Percentiles rank a stretch among this genome's conserved stretches.
Evolutionary conservation across 2,329 filamentous ascomycete genomes (phyloP).

Genomic region (Clathrospora elynae): DNA sequence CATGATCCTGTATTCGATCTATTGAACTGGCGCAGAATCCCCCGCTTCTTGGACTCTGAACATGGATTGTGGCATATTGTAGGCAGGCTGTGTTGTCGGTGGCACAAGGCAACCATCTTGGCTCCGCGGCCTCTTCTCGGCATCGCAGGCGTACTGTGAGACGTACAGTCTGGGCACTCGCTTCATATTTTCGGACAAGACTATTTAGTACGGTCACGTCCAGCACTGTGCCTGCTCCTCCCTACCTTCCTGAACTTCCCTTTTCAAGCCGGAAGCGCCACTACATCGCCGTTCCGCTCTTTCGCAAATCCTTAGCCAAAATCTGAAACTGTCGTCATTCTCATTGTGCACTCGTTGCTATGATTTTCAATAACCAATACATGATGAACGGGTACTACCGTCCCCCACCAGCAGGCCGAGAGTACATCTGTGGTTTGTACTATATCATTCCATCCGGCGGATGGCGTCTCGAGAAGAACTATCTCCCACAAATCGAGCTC

Average conservation of each 20-base stretch:
- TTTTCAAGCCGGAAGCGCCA: too few relatives aligned
- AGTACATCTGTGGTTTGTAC: slow-evolving; percentile 41
- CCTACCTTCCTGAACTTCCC: not conserved
- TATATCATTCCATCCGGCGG: slow-evolving; percentile 22
- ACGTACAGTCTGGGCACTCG: not conserved
- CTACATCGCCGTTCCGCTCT: too few relatives aligned
- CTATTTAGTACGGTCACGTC: too few relatives aligned
- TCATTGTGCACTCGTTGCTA: too few relatives aligned
- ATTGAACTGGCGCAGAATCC: slow-evolving; percentile 6
- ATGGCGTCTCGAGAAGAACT: slow-evolving; percentile 19
- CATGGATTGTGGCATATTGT: slow-evolving; percentile 7
- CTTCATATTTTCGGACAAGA: too few relatives aligned
- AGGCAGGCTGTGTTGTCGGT: slow-evolving; percentile 7
- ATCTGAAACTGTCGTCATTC: too few relatives aligned
- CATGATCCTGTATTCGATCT: not conserved
- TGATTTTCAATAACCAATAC: too few relatives aligned
- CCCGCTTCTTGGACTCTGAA: slow-evolving; percentile 5
- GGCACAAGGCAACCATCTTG: slow-evolving; percentile 16
- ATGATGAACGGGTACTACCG: too few relatives aligned
- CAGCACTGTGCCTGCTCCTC: too few relatives aligned
- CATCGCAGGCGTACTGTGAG: slow-evolving; percentile 10
- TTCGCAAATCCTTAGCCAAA: too few relatives aligned
- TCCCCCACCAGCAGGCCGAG: too few relatives aligned
- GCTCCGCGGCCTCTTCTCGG: slow-evolving; percentile 11
- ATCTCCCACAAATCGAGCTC: slow-evolving; percentile 64